Percentiles rank a stretch among this genome's conserved stretches.
These are phyloP conservation scores for Senna tora DNA, from an alignment of 306 rosid species.

Conservation along the genomic window DNA sequence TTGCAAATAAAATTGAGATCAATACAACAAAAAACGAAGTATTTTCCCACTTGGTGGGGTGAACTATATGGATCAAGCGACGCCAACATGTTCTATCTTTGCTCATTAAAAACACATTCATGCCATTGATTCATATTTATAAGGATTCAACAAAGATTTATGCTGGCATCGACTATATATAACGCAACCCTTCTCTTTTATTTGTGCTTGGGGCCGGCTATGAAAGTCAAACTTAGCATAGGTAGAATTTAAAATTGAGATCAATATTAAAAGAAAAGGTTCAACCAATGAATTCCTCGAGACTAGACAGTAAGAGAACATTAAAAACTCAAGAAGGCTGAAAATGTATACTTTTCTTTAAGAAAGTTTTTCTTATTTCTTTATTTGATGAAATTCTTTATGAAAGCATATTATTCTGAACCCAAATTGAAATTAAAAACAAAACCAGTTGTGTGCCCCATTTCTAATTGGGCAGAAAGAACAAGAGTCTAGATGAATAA, in stretches of 20 bases:
- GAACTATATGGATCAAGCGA: too few species aligned
- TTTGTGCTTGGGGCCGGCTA: too few species aligned
- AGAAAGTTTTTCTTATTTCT: background rate
- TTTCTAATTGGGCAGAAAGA: constrained; percentile 22
- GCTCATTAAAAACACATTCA: too few species aligned
- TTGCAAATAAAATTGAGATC: background rate
- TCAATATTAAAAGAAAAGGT: background rate
- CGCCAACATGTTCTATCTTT: too few species aligned
- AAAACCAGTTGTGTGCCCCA: background rate
- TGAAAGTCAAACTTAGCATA: too few species aligned
- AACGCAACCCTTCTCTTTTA: too few species aligned
- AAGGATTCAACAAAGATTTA: too few species aligned
- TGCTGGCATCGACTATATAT: too few species aligned
- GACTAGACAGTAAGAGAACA: background rate
- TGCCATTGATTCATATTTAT: too few species aligned
- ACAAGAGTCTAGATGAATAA: constrained; percentile 17
- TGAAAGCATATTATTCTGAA: background rate
- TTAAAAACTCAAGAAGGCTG: background rate
- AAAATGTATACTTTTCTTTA: background rate
- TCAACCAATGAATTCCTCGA: background rate
- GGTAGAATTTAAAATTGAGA: background rate
- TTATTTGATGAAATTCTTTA: too few species aligned
- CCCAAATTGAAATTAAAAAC: background rate
- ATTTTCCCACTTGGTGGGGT: too few species aligned
- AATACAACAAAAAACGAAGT: too few species aligned